These are phyloP conservation scores for Vigna radiata DNA, from an alignment of 306 rosid genomes.

Conservation along the genomic window DNA sequence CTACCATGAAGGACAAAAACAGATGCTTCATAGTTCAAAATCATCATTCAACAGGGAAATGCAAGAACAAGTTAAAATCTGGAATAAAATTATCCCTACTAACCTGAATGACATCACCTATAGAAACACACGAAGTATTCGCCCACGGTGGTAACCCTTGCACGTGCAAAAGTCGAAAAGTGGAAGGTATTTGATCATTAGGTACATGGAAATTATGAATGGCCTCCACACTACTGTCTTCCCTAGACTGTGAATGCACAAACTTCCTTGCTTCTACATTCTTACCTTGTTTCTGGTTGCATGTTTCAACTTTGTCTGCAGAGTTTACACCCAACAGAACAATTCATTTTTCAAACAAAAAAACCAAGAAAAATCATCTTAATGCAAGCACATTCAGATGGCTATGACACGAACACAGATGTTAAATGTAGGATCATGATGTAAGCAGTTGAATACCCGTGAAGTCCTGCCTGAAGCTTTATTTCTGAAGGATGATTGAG, in stretches of 20 bases:
- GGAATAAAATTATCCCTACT: constrained; percentile 37
- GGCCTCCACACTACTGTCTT: constrained; percentile 59
- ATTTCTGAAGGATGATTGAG: constrained; percentile 29
- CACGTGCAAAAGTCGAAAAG: constrained; percentile 83
- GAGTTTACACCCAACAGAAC: constrained; percentile 27
- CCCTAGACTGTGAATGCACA: constrained; percentile 39
- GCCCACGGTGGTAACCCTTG: constrained; percentile 86
- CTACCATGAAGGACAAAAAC: not conserved
- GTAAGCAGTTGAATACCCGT: constrained; percentile 42
- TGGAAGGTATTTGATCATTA: constrained; percentile 56
- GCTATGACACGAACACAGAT: not conserved
- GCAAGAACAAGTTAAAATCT: not conserved
- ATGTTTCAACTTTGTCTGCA: constrained; percentile 44
- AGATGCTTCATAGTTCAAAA: not conserved
- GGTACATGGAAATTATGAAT: constrained; percentile 64
- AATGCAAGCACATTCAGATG: not conserved
- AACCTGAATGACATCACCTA: constrained; percentile 86
- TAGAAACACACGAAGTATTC: constrained; percentile 83
- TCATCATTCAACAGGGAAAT: constrained; percentile 2
- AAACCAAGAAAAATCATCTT: not conserved
- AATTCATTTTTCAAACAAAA: not conserved
- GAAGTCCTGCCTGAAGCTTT: constrained; percentile 42
- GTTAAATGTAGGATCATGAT: not conserved
- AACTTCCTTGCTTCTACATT: constrained; percentile 35
- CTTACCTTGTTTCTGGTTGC: constrained; percentile 49